These are phyloP conservation scores for Sparassis latifolia DNA, from an alignment of 1,284 basidiomycete genomes.

Conservation along the genomic window DNA sequence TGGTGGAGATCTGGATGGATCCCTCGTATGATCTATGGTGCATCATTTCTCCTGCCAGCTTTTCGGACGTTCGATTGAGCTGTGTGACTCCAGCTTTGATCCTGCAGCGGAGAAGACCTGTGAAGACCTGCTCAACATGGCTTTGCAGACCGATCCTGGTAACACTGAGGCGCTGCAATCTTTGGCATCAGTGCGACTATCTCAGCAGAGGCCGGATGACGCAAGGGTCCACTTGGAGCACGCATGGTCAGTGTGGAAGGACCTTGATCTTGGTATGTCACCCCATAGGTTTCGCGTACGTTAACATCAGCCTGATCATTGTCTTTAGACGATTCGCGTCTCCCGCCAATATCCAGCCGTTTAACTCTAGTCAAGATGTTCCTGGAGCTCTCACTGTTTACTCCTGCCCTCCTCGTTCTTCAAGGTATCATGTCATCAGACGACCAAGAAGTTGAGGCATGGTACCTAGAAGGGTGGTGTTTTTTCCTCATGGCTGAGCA, in stretches of 20 bases:
- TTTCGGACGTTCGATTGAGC: not conserved
- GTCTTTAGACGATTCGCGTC: constrained; percentile 51
- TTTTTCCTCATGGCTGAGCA: constrained; percentile 78
- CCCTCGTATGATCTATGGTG: constrained; percentile 84
- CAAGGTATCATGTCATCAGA: constrained; percentile 79
- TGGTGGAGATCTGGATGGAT: constrained; percentile 97
- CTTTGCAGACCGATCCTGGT: constrained; percentile 68
- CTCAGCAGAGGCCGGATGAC: constrained; percentile 80
- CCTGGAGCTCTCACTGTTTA: constrained; percentile 71
- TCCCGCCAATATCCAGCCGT: constrained; percentile 75
- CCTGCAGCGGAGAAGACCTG: constrained; percentile 76
- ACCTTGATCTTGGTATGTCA: constrained; percentile 59
- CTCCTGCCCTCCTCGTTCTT: constrained; percentile 70
- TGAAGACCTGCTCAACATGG: constrained; percentile 67
- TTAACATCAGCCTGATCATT: not conserved
- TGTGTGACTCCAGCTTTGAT: constrained; percentile 56
- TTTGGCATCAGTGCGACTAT: constrained; percentile 85
- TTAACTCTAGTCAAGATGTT: constrained; percentile 78
- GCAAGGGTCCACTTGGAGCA: constrained; percentile 65
- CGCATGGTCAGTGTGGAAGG: constrained; percentile 72
- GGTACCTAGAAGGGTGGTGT: constrained; percentile 95
- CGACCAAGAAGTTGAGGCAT: constrained; percentile 86
- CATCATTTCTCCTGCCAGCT: constrained; percentile 18
- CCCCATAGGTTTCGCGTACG: not conserved
- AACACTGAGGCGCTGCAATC: constrained; percentile 80